Percentiles rank a stretch among this genome's conserved stretches.
Conservation (phyloP, 2,329 filamentous ascomycete species). For the Hymenoscyphus fructigenus region DNA sequence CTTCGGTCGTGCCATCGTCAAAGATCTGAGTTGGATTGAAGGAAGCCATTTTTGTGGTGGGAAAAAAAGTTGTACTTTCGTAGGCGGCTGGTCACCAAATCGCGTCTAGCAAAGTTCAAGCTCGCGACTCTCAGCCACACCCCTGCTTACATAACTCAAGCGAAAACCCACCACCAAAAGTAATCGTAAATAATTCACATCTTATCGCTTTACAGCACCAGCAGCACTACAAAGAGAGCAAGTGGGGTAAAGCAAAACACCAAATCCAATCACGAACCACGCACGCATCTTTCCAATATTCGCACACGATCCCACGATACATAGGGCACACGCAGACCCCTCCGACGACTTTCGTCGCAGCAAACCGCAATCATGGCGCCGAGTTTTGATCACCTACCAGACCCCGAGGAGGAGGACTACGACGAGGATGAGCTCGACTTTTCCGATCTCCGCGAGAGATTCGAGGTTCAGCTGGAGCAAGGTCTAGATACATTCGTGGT, state of each 20-base stretch:
- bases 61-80: constrained; percentile 10
- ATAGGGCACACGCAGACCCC: constrained; percentile 12
- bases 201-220: constrained; percentile 1
- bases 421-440: constrained; percentile 94
- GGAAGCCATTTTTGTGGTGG: constrained; percentile 42
- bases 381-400: constrained; percentile 87
- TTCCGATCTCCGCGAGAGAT: constrained; percentile 90
- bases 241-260: constrained; percentile 27
- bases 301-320: constrained; percentile 9
- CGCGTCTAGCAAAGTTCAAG: background rate
- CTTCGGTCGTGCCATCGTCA: constrained; percentile 92
- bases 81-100: background rate
- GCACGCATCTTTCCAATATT: constrained; percentile 4
- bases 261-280: constrained; percentile 12
- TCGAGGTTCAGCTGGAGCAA: constrained; percentile 92
- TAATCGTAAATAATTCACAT: background rate
- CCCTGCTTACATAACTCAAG: constrained; percentile 3
- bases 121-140: background rate
- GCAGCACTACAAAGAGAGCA: constrained; percentile 7
- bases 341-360: constrained; percentile 7
- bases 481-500: constrained; percentile 96
- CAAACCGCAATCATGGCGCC: constrained; percentile 72
- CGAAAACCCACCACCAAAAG: constrained; percentile 4
- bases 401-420: constrained; percentile 83
- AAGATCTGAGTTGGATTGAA: constrained; percentile 97